Conservation (phyloP, 106 monocot genomes). For the Vanilla planifolia region DNA sequence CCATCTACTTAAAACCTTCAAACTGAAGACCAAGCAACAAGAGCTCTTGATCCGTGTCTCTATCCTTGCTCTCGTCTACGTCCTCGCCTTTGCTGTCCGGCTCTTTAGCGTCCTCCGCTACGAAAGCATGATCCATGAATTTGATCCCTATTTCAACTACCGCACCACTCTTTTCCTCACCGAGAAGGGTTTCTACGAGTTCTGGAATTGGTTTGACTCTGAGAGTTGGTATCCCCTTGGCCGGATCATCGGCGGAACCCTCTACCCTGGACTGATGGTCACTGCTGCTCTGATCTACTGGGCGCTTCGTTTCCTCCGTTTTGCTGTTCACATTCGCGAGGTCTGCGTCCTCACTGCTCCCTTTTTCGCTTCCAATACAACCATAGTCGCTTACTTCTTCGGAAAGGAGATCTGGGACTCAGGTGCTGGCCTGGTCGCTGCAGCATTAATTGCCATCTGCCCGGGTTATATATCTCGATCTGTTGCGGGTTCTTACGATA, state of each 20-base stretch:
- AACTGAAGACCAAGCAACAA: constrained; percentile 71
- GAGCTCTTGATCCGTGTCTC: constrained; percentile 71
- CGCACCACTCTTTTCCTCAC: constrained; percentile 73
- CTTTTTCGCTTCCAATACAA: constrained; percentile 75
- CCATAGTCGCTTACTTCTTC: constrained; percentile 68
- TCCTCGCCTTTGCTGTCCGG: constrained; percentile 66
- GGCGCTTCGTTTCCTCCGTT: constrained; percentile 35
- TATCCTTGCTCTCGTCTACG: constrained; percentile 57
- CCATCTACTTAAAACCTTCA: constrained; percentile 20
- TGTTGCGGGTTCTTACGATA: constrained; percentile 72
- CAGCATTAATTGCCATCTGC: constrained; percentile 63
- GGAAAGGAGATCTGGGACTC: constrained; percentile 70
- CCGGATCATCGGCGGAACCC: constrained; percentile 70
- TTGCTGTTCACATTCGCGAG: constrained; percentile 74
- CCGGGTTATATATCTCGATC: constrained; percentile 78
- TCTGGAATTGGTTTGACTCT: constrained; percentile 88
- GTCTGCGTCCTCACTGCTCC: constrained; percentile 81
- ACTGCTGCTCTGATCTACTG: constrained; percentile 56
- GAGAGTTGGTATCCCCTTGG: constrained; percentile 85
- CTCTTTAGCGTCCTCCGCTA: constrained; percentile 77
- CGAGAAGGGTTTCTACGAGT: constrained; percentile 50
- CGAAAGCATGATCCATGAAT: constrained; percentile 87
- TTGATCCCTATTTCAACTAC: constrained; percentile 88
- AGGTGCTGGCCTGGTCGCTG: constrained; percentile 62
- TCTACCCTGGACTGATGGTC: constrained; percentile 76